These are phyloP conservation scores for Pythium volutum DNA, from an alignment of 352 stramenopile species.

Conservation along the genomic window DNA sequence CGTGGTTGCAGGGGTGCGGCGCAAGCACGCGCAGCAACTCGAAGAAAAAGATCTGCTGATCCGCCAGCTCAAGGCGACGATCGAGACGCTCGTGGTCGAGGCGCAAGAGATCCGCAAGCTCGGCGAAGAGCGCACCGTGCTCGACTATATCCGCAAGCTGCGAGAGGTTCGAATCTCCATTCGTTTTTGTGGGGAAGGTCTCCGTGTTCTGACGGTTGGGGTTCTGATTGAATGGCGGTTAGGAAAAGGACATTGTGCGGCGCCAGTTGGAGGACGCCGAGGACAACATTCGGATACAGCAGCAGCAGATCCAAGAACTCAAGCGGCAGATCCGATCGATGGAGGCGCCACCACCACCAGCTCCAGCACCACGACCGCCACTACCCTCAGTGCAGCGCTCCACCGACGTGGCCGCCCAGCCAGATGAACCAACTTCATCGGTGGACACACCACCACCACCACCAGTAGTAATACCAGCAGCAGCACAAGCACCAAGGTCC, in stretches of 20 bases:
- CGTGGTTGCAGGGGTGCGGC: conserved; percentile 6
- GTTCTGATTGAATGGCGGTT: neutral
- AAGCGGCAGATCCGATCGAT: conserved; percentile 68
- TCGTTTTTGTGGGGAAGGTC: too few relatives aligned
- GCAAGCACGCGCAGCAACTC: conserved; percentile 46
- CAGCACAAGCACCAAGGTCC: neutral
- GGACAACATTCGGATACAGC: conserved; percentile 73
- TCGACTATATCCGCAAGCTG: conserved; percentile 84
- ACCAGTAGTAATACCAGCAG: neutral
- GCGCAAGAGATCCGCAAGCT: conserved; percentile 75
- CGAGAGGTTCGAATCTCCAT: conserved; percentile 41
- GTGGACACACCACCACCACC: neutral
- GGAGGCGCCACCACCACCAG: conserved; percentile 6
- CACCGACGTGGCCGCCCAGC: neutral
- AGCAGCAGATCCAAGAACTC: conserved; percentile 71
- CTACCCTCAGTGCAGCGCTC: neutral
- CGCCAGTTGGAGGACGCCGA: conserved; percentile 72
- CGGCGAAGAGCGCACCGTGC: conserved; percentile 71
- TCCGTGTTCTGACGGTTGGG: too few relatives aligned
- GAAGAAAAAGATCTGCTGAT: conserved; percentile 86
- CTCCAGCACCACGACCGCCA: neutral
- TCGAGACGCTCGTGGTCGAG: conserved; percentile 73
- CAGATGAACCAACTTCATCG: neutral
- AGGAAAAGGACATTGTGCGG: conserved; percentile 66
- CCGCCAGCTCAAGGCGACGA: conserved; percentile 73